phyloP scores from a whole-genome alignment of 306 rosid species.

The Lotus japonicus region DNA sequence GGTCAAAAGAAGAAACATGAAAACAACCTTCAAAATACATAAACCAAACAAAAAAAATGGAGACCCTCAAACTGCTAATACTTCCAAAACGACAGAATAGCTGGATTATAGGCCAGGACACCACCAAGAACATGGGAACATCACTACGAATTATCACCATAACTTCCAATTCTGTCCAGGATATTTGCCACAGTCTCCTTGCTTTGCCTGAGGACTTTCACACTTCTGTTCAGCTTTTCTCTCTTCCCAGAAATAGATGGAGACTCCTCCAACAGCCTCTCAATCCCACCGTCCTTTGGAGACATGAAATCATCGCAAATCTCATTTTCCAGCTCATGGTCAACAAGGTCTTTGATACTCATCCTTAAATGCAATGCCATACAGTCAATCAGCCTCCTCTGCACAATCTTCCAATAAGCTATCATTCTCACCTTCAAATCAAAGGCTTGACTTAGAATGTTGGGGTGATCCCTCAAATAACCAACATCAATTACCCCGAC shows the following conservation, averaged over 20 bases:
- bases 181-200: slow-evolving; percentile 31
- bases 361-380: slow-evolving; percentile 37
- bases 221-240: slow-evolving; percentile 26
- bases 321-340: slow-evolving; percentile 28
- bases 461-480: background rate
- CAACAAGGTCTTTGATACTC: slow-evolving; percentile 21
- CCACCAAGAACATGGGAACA: background rate
- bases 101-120: no score
- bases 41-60: background rate
- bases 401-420: slow-evolving; percentile 46
- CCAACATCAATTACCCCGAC: slow-evolving; percentile 20
- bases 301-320: slow-evolving; percentile 20
- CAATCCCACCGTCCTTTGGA: slow-evolving; percentile 24
- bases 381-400: slow-evolving; percentile 35
- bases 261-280: slow-evolving; percentile 44
- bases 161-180: slow-evolving; percentile 27
- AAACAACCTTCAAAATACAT: no score
- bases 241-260: slow-evolving; percentile 31
- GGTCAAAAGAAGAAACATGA: no score
- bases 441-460: slow-evolving; percentile 20
- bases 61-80: background rate
- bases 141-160: background rate
- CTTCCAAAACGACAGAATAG: background rate
- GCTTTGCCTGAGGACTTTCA: slow-evolving; percentile 24
- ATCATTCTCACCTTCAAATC: slow-evolving; percentile 37